Evolutionary conservation across 2,329 filamentous ascomycete genomes (phyloP), one percentile per base, ranked within the genome.

Genomic region (Penicillium fuscoglaucum): DNA sequence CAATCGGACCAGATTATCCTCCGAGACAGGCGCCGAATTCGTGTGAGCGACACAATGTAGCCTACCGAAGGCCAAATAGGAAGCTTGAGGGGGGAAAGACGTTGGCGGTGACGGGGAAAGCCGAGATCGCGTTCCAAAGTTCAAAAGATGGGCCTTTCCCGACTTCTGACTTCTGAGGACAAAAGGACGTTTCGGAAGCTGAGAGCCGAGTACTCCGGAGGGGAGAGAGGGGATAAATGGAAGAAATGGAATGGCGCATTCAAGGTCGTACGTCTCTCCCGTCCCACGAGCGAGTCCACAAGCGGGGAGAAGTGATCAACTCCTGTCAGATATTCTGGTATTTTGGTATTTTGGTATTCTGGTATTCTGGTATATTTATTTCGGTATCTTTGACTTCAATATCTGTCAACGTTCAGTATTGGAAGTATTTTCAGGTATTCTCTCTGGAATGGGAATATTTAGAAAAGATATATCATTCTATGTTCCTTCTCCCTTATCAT

Each of bases 1-100:
- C 65, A 68, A 68, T 67, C 61, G 57, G 60, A 46, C 66, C 57
- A 59, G 48, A 31, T 61, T 63, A 63, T 59, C 53, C 53, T 59
- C 57, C 53, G 57, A 59, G 57, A 59, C 57, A 59, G 29, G 57
- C 39, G 54, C 40, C 51, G 35, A 58, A 24, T 49, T 29, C n/a
- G 51, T 33, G 31, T 40, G 54, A 48, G 43, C 26, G 43, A 54
- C 33, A 48, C 33, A 48, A 37, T 4, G 33, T 51, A 40, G 46
- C 46, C 31, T 48, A 12, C 41, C 31, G 31, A 47, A 48, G 31
- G 31, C 24, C 31, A 40, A 54, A 54, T 37, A 17, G 29, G 29
- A 24, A 48, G 46, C 46, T 48, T n/a, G 21, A 48, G 13, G 52
- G 52, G 33, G 19, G 17, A 31, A 8, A 35, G n/a, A 39, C 21